Conservation (phyloP, 2,329 filamentous ascomycete genomes). For the Blastomyces gilchristii region DNA sequence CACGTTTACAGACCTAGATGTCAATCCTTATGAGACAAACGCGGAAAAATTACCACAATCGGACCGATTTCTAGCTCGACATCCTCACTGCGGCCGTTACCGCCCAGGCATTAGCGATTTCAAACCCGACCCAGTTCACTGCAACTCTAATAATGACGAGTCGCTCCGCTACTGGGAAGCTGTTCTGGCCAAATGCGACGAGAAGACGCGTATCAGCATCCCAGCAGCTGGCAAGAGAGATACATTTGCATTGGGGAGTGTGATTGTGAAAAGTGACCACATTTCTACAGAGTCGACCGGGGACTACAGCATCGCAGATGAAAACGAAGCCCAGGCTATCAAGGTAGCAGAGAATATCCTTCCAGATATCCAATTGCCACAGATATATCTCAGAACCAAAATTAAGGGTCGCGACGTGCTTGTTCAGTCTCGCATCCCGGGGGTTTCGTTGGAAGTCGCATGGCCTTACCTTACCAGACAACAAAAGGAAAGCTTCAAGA, state of each 20-base stretch:
- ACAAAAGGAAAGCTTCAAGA: conserved; percentile 27
- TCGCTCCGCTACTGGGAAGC: conserved; percentile 28
- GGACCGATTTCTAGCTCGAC: conserved; percentile 27
- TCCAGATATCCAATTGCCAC: conserved; percentile 26
- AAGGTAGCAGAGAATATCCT: conserved; percentile 27
- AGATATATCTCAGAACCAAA: conserved; percentile 28
- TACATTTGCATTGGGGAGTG: conserved; percentile 27
- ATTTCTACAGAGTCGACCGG: conserved; percentile 19
- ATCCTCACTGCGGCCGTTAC: conserved; percentile 29
- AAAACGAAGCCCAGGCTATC: conserved; percentile 29
- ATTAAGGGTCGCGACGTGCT: conserved; percentile 32
- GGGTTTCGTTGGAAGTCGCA: conserved; percentile 28
- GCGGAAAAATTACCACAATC: conserved; percentile 23
- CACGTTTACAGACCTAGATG: background rate
- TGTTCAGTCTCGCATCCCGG: conserved; percentile 32
- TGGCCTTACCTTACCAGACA: conserved; percentile 24
- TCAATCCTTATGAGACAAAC: conserved; percentile 29
- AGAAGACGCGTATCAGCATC: conserved; percentile 25
- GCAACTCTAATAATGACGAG: conserved; percentile 25
- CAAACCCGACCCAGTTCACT: conserved; percentile 25
- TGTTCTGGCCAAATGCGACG: conserved; percentile 21
- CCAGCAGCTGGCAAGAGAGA: conserved; percentile 24
- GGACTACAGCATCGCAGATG: conserved; percentile 27
- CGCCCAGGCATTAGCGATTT: conserved; percentile 27
- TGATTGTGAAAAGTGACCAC: conserved; percentile 30